Evolutionary conservation across 441 rosid genomes (phyloP), one percentile per base, ranked within the genome.

Genomic region (Viola pubescens): DNA sequence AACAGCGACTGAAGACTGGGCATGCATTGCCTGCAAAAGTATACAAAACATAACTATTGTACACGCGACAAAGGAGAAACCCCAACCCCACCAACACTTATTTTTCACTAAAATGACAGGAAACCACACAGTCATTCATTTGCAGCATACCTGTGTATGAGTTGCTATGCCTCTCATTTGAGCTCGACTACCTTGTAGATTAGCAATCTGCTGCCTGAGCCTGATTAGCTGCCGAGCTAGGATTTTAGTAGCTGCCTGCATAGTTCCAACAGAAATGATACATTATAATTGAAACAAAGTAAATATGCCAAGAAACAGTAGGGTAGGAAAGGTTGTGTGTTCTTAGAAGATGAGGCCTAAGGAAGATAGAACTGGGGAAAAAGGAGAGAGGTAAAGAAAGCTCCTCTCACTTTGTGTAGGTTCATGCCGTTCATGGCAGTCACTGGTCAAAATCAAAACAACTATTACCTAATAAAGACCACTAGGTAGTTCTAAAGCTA

Each of bases 151-250:
- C 87, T 89, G 97, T 0, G 98, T 89, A 73, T 91, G 98, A 65
- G 98, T 91, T 63, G 96, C 89, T 34, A 91, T 78, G 75, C 97
- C 97, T 81, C 98, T 77, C 84, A 89, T 83, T 72, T 91, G 98
- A 77, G 96, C 97, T 70, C 89, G 82, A 73, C 98, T 91, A 13
- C 95, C 86, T 73, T 91, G 97, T 67, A 91, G 78, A 55, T 86
- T 87, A 52, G 84, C 79, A 63, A 89, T 91, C 73, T 89, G 98
- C 62, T 91, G 88, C 72, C 97, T 87, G 46, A 89, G 81, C 74
- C 96, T 79, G 50, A 89, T 65, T 41, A 92, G 81, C 60, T 92
- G 98, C 50, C 88, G 73, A 4, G 98, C 95, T 59, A 92, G 77
- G 72, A 68, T 73, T 87, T 87, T 92, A 46, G 98, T 84, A 1